Percentiles rank a stretch among this genome's conserved stretches.
phyloP scores from a whole-genome alignment of 176 grass and related monocot genomes.

The Rhynchospora breviuscula region DNA sequence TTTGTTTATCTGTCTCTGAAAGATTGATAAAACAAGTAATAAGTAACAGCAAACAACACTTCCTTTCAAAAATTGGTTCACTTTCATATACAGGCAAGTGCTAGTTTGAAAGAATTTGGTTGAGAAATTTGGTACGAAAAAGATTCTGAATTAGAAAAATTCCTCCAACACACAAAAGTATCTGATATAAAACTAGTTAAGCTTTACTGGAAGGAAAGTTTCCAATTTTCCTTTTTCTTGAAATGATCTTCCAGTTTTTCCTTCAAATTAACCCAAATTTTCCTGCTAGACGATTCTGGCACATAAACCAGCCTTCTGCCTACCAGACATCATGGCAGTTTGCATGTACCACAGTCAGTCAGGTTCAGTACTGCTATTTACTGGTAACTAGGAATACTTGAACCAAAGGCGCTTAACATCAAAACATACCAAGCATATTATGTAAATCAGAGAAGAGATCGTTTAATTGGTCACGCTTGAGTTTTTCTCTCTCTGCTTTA shows the following conservation, averaged over 20 bases:
- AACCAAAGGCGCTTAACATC: neutral
- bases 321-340: neutral
- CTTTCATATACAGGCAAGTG: too few species aligned
- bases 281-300: neutral
- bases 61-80: too few species aligned
- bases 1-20: conserved; percentile 76
- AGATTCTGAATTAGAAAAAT: neutral
- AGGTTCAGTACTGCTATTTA: neutral
- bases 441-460: conserved; percentile 58
- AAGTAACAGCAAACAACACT: neutral
- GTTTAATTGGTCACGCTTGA: conserved; percentile 71
- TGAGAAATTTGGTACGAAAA: neutral
- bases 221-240: neutral
- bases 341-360: neutral
- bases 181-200: neutral
- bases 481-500: conserved; percentile 85
- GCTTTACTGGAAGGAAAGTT: neutral
- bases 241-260: neutral
- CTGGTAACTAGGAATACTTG: neutral
- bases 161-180: neutral
- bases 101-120: neutral
- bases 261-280: neutral
- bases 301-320: neutral
- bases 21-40: neutral
- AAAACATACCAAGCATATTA: conserved; percentile 54